These are phyloP conservation scores for Meira miltonrushii DNA, from an alignment of 1,284 basidiomycete genomes.

Conservation along the genomic window DNA sequence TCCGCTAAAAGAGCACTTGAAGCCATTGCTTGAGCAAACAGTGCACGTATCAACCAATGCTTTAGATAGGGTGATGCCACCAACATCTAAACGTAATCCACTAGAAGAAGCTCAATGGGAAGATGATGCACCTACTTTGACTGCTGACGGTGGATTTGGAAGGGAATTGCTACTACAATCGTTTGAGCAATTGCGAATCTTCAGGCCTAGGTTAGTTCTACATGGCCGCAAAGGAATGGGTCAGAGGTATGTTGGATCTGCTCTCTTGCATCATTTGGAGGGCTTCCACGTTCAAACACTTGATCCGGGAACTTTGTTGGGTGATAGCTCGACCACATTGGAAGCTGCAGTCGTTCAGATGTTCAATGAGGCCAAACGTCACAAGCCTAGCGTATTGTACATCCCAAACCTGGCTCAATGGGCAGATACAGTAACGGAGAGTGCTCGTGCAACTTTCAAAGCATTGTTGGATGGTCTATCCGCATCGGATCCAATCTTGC, in stretches of 20 bases:
- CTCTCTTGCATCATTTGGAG: slow-evolving; percentile 85
- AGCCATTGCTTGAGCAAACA: slow-evolving; percentile 67
- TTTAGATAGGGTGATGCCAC: slow-evolving; percentile 57
- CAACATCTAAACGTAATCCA: slow-evolving; percentile 53
- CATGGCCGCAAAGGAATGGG: slow-evolving; percentile 83
- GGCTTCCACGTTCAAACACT: slow-evolving; percentile 92
- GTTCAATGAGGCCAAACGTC: slow-evolving; percentile 95
- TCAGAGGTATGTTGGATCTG: slow-evolving; percentile 81
- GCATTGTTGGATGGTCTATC: slow-evolving; percentile 84
- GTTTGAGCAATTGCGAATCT: slow-evolving; percentile 83
- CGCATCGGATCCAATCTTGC: slow-evolving; percentile 83
- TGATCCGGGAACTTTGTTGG: slow-evolving; percentile 80
- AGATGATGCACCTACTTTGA: slow-evolving; percentile 60
- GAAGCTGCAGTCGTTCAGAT: slow-evolving; percentile 92
- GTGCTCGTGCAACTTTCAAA: slow-evolving; percentile 74
- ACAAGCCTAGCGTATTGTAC: slow-evolving; percentile 92
- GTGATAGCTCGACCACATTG: slow-evolving; percentile 79
- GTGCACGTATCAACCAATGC: slow-evolving; percentile 68
- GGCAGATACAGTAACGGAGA: slow-evolving; percentile 78
- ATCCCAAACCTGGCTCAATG: slow-evolving; percentile 84
- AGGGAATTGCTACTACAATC: slow-evolving; percentile 58
- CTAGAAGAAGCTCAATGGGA: slow-evolving; percentile 86
- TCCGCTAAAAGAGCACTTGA: slow-evolving; percentile 79
- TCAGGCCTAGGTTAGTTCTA: slow-evolving; percentile 81
- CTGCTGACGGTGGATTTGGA: slow-evolving; percentile 41